Conservation (phyloP, 2,329 filamentous ascomycete species). For the Talaromyces sp. region DNA sequence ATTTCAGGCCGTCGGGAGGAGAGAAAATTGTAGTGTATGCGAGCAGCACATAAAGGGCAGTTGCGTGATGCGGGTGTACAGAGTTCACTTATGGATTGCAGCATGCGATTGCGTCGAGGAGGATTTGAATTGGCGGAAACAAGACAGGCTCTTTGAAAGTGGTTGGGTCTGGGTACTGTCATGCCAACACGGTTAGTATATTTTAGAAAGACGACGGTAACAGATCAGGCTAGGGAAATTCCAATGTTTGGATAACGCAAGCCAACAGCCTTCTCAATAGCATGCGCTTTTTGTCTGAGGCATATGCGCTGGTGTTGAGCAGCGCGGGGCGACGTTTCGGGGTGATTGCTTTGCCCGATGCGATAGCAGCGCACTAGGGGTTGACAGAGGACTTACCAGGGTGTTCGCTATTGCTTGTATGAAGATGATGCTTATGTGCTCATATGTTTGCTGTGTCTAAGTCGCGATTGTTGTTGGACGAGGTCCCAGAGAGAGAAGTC, state of each 20-base stretch:
- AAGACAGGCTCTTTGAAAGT: neutral
- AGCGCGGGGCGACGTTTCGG: neutral
- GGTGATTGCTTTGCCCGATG: slow-evolving; percentile 1
- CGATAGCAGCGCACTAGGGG: neutral
- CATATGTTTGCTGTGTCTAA: neutral
- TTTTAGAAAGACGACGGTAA: no score
- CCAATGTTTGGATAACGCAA: no score
- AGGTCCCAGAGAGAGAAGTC: neutral
- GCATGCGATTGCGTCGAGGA: neutral
- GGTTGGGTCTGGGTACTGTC: neutral
- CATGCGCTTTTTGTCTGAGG: neutral
- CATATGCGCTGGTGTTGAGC: neutral
- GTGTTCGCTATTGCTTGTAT: neutral
- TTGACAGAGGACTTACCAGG: neutral
- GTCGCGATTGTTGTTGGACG: neutral
- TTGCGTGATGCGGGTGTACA: neutral
- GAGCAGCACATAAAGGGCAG: slow-evolving; percentile 9
- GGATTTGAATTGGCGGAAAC: neutral
- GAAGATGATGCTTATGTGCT: neutral
- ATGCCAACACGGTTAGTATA: neutral
- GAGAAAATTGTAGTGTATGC: neutral
- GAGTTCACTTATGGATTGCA: neutral
- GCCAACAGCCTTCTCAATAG: neutral
- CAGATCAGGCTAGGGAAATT: neutral
- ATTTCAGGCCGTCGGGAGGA: slow-evolving; percentile 6